These are phyloP conservation scores for Lachnellula occidentalis DNA, from an alignment of 2,329 filamentous ascomycete genomes.

Conservation along the genomic window DNA sequence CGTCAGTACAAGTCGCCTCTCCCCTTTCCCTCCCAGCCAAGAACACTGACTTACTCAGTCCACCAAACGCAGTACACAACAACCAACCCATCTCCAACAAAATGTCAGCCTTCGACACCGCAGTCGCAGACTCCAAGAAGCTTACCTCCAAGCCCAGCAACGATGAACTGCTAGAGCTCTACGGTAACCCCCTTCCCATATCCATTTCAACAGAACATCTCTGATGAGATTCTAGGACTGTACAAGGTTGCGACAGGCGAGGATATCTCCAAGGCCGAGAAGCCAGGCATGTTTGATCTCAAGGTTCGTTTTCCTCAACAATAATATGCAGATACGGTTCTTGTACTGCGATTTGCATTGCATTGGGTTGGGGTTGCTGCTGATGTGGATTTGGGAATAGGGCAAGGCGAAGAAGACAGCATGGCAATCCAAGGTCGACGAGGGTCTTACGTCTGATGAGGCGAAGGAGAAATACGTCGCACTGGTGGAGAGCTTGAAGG, in stretches of 20 bases:
- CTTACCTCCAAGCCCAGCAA: constrained; percentile 58
- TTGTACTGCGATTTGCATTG: not conserved
- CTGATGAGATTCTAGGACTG: constrained; percentile 38
- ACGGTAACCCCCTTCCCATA: constrained; percentile 15
- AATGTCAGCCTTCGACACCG: constrained; percentile 45
- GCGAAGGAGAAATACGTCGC: constrained; percentile 75
- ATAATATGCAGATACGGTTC: not conserved
- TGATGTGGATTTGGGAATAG: constrained; percentile 29
- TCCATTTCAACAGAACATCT: not conserved
- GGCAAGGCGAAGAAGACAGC: constrained; percentile 74
- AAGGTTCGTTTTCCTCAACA: constrained; percentile 39
- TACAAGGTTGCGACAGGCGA: constrained; percentile 55
- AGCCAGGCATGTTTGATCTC: constrained; percentile 65
- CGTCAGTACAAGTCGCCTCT: not conserved
- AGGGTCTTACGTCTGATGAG: constrained; percentile 52
- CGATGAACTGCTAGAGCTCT: constrained; percentile 53
- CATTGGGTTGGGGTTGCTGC: not conserved
- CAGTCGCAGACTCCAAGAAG: constrained; percentile 60
- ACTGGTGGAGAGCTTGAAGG: constrained; percentile 67
- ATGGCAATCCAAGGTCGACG: constrained; percentile 67
- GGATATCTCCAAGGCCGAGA: constrained; percentile 49
- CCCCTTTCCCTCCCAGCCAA: too few species aligned
- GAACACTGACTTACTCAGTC: too few species aligned
- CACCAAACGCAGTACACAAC: not conserved
- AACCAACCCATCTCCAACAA: not conserved